phyloP scores from a whole-genome alignment of 2,329 filamentous ascomycete genomes.

The Cladosporium austrohemisphaericum region DNA sequence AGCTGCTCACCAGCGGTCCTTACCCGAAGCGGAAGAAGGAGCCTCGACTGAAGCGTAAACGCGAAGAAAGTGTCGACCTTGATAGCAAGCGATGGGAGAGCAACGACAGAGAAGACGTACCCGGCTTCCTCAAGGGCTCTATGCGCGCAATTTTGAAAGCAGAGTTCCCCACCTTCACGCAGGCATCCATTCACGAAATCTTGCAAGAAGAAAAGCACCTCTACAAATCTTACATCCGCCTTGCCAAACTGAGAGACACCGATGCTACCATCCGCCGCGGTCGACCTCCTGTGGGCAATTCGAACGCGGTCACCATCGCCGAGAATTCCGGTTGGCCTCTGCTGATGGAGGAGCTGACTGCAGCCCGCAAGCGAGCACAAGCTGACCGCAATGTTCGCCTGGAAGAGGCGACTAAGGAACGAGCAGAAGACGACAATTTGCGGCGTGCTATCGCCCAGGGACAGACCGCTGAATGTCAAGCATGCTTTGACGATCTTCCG shows the following conservation, averaged over 20 bases:
- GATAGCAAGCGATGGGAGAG: slow-evolving; percentile 25
- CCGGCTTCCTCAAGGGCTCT: slow-evolving; percentile 17
- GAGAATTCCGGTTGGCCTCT: slow-evolving; percentile 20
- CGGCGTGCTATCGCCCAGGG: slow-evolving; percentile 37
- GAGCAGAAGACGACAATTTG: slow-evolving; percentile 37
- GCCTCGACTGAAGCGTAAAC: slow-evolving; percentile 29
- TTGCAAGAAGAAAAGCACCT: slow-evolving; percentile 33
- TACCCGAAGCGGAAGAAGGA: slow-evolving; percentile 32
- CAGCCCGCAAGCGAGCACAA: slow-evolving; percentile 30
- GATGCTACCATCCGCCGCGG: slow-evolving; percentile 18
- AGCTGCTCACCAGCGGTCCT: slow-evolving; percentile 22
- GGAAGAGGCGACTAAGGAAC: slow-evolving; percentile 22
- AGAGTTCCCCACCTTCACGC: slow-evolving; percentile 39
- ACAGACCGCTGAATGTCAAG: slow-evolving; percentile 57
- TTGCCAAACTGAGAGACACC: slow-evolving; percentile 29
- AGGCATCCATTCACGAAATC: slow-evolving; percentile 33
- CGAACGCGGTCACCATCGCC: slow-evolving; percentile 24
- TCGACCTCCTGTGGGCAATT: slow-evolving; percentile 20
- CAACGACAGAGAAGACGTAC: slow-evolving; percentile 19
- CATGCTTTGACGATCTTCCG: slow-evolving; percentile 66
- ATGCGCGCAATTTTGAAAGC: slow-evolving; percentile 36
- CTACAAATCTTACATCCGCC: slow-evolving; percentile 36
- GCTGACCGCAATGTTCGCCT: slow-evolving; percentile 20
- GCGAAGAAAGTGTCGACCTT: slow-evolving; percentile 24
- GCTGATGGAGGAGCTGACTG: slow-evolving; percentile 33